These are phyloP conservation scores for Pelargonium cotyledonis DNA, from an alignment of 441 rosid species.

Conservation along the genomic window DNA sequence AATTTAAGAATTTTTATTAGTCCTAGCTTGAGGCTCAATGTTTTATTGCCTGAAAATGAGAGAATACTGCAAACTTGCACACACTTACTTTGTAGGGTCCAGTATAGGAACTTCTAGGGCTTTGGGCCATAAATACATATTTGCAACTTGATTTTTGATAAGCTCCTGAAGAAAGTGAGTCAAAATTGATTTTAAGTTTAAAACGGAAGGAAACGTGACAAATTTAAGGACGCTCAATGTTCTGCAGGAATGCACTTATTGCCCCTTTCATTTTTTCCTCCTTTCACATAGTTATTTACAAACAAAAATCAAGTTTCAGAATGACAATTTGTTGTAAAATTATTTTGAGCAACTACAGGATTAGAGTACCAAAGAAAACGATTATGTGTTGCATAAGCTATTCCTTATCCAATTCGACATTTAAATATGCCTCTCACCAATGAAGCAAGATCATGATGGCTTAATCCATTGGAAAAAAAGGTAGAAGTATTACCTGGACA, in stretches of 20 bases:
- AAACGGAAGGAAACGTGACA: background rate
- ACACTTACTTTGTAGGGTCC: slow-evolving; percentile 26
- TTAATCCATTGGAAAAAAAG: background rate
- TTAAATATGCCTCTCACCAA: background rate
- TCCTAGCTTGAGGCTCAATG: background rate
- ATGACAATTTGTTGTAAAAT: no score
- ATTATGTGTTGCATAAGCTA: no score
- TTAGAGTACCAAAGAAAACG: no score
- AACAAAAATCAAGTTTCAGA: no score
- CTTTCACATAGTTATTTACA: no score
- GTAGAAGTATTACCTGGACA: slow-evolving; percentile 21
- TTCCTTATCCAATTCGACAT: background rate
- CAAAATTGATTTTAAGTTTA: background rate
- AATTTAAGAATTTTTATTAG: background rate
- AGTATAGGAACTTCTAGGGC: slow-evolving; percentile 24
- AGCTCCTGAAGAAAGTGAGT: slow-evolving; percentile 22
- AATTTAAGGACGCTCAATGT: background rate
- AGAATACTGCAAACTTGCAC: background rate
- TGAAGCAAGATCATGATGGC: background rate
- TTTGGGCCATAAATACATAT: slow-evolving; percentile 30
- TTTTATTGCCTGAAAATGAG: background rate
- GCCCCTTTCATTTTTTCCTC: background rate
- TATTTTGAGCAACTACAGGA: no score
- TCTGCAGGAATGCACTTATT: background rate
- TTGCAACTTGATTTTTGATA: slow-evolving; percentile 28